Base-by-base conservation (phyloP, 306 rosid species). In the Prunus kanzakura region DNA sequence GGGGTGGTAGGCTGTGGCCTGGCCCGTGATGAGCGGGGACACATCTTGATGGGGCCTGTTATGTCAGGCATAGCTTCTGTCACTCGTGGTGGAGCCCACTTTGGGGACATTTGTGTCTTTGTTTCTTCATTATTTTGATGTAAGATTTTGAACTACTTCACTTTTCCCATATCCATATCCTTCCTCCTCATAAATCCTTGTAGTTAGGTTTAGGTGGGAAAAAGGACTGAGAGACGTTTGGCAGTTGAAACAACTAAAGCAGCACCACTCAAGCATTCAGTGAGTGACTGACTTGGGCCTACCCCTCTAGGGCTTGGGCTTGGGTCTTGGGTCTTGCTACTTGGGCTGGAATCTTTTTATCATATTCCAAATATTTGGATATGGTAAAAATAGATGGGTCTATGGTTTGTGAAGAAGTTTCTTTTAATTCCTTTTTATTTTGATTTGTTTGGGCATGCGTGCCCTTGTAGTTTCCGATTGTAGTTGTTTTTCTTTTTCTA, bases 141-240 rank as follows among this genome's bases (percentile, higher is more conserved):
- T 5, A 6, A 32, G 38, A 32, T 32, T 32, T 32, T 32, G 38
- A 75, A 29, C 78, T 1, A 75, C 52, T 52, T 35, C 69, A 9
- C 7, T 23, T n/a, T n/a, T n/a, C 1, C 15, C 11, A 54, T 22
- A 1, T 35, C 41, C 43, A 7, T 0, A 38, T 38, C 43, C 43
- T 1, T 35, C 43, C 43, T 7, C 43, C 43, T 38, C 43, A 38
- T 61, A 9, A 67, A 64, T 32, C 54, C 25, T 51, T 14, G 22
- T 18, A 29, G 64, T 46, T 47, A 3, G 49, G 81, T 51, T 77
- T 77, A 8, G 75, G 81, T 77, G 54, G 29, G 81, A 50, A 69
- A 69, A 60, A 2, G 27, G 50, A 64, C 35, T 19, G 69, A 64
- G 69, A 38, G 38, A 18, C 3, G 9, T 50, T 64, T 64, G 69